Evolutionary conservation across 148 eudicot species (phyloP).

Genomic region (Rhododendron griersonianum): DNA sequence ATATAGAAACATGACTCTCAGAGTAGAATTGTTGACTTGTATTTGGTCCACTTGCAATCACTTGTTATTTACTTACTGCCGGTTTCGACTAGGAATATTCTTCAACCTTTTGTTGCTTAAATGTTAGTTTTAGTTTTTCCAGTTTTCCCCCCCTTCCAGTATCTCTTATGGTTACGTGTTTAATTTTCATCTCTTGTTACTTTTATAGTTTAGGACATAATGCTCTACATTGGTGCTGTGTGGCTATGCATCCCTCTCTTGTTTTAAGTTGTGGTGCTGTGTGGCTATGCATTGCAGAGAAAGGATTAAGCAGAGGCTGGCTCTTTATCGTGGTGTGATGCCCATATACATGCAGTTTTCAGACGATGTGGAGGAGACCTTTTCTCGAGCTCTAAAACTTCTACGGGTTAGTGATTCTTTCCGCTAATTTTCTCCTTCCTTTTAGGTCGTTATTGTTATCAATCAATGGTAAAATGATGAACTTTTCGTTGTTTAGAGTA

Average conservation of each 20-base stretch:
- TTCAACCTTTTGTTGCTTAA: not conserved
- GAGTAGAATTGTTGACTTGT: not conserved
- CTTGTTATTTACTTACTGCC: not conserved
- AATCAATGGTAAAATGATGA: not conserved
- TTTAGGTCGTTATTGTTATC: not conserved
- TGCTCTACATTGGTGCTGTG: not conserved
- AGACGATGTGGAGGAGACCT: slow-evolving; percentile 88
- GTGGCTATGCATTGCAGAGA: slow-evolving; percentile 40
- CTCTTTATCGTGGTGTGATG: slow-evolving; percentile 77
- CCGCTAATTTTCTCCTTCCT: not conserved
- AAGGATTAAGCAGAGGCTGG: slow-evolving; percentile 84
- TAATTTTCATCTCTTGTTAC: not conserved
- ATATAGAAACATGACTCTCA: not conserved
- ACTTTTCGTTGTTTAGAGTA: slow-evolving; percentile 37
- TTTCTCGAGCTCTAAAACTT: slow-evolving; percentile 71
- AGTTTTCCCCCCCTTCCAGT: not conserved
- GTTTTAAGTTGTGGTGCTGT: not conserved
- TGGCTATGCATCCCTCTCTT: slow-evolving; percentile 5
- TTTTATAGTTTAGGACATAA: not conserved
- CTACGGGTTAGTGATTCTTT: slow-evolving; percentile 47
- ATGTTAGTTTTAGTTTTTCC: not conserved
- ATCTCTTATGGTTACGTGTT: not conserved
- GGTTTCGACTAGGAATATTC: not conserved
- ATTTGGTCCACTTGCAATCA: not conserved
- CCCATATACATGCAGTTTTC: slow-evolving; percentile 93